Evolutionary conservation across 2,329 filamentous ascomycete species (phyloP).

Genomic region (Sclerotinia borealis): DNA sequence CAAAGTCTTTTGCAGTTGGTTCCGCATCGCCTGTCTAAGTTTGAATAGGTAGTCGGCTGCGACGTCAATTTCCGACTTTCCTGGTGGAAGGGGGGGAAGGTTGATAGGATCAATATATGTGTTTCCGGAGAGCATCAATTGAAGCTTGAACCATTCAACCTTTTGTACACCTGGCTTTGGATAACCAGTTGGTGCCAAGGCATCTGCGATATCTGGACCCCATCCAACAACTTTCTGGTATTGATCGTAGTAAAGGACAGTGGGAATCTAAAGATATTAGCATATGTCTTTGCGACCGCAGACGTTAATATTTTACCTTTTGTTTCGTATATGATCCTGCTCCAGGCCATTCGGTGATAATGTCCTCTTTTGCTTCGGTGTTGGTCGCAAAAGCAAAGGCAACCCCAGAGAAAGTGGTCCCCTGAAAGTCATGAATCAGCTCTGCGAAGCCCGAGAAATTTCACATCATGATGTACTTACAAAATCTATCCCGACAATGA

Average conservation of each 20-base stretch:
- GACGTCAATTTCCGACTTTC: slow-evolving; percentile 98
- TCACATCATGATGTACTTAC: slow-evolving; percentile 47
- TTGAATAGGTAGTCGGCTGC: slow-evolving; percentile 99
- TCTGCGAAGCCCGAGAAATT: slow-evolving; percentile 8
- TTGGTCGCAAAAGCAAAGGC: slow-evolving; percentile 92
- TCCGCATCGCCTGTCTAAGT: slow-evolving; percentile 92
- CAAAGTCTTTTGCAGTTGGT: slow-evolving; percentile 89
- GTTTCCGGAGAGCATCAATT: slow-evolving; percentile 97
- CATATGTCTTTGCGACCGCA: neutral
- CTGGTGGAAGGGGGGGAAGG: slow-evolving; percentile 89
- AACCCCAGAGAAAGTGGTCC: slow-evolving; percentile 96
- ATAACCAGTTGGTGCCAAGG: slow-evolving; percentile 91
- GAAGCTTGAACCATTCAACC: slow-evolving; percentile 99
- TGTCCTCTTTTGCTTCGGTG: slow-evolving; percentile 95
- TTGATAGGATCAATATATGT: slow-evolving; percentile 99
- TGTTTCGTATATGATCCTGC: slow-evolving; percentile 97
- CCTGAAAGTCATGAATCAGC: slow-evolving; percentile 44
- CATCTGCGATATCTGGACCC: slow-evolving; percentile 97
- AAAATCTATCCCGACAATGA: slow-evolving; percentile 99
- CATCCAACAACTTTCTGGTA: slow-evolving; percentile 99
- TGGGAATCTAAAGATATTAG: slow-evolving; percentile 67
- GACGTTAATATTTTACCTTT: slow-evolving; percentile 57
- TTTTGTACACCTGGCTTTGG: slow-evolving; percentile 97
- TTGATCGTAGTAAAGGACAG: slow-evolving; percentile 98
- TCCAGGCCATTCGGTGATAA: slow-evolving; percentile 98